Evolutionary conservation across 1,284 basidiomycete species (phyloP), one percentile per base, ranked within the genome.

Genomic region (Heterobasidion irregulare): DNA sequence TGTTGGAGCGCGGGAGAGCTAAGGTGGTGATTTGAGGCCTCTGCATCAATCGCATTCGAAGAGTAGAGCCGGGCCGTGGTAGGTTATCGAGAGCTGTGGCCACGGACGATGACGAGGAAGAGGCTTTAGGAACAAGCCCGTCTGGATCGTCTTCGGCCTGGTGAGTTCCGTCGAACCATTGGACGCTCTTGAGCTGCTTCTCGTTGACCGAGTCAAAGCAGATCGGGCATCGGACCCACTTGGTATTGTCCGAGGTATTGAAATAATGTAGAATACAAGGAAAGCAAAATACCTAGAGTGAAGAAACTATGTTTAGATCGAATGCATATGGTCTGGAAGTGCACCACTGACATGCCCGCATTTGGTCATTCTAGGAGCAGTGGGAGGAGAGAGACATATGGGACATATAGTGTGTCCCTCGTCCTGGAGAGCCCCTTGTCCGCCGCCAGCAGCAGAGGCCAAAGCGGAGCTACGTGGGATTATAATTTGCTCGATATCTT

Each of bases 401-500:
- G 96, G 97, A 70, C 96, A 99, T 12, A 83, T 86, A 13, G 83
- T 86, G 49, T 81, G 75, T 45, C 84, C 84, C 62, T 89, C 86
- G 13, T 74, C 75, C 57, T 71, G 68, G 9, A 64, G 63, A 41
- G 59, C 47, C 48, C 68, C 63, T 43, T 74, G 73, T 35, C 72
- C 71, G 50, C 68, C 69, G 51, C 73, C 70, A 53, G 77, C 71
- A 60, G 80, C 76, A 64, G 76, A 79, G 59, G 78, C 77, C 59
- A 82, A 72, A 57, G 80, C 80, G 58, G 85, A 85, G 58, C 80
- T 76, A 53, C 89, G 91, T 36, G 94, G 91, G 59, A 99, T 86
- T 64, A 99, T 84, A 58, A 99, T 86, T 70, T 98, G 96, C 8
- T 97, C 77, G 61, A 99, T 92, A 70, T 98, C 92, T n/a, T 89